A percentile compares a stretch with the other conserved stretches of the same genome.
Evolutionary conservation across 1,284 basidiomycete genomes (phyloP).

Genomic region (Singerocomus inundabilis): DNA sequence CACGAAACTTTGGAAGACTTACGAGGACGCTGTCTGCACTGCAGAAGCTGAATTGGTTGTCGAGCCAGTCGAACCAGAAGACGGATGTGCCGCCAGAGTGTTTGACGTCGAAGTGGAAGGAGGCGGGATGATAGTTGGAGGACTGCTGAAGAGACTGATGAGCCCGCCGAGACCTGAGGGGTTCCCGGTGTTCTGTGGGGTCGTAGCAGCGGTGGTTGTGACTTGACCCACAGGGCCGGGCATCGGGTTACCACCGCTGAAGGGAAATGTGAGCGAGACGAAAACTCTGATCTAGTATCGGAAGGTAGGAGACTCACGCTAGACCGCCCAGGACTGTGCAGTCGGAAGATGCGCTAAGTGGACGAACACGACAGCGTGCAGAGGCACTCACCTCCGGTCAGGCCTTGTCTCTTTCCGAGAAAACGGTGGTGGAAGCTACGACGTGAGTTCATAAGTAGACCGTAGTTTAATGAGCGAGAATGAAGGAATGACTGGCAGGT

Average conservation of each 20-base stretch:
- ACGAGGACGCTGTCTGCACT: conserved; percentile 17
- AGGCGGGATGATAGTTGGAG: conserved; percentile 12
- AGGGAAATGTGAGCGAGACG: neutral
- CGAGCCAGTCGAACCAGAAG: conserved; percentile 32
- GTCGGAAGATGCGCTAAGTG: conserved; percentile 2
- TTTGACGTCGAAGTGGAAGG: conserved; percentile 15
- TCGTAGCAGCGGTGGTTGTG: neutral
- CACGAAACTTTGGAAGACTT: conserved; percentile 4
- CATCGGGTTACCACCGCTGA: conserved; percentile 9
- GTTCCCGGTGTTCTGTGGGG: conserved; percentile 1
- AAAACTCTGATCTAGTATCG: neutral
- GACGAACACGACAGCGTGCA: neutral
- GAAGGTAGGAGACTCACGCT: conserved; percentile 17
- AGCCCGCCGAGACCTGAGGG: conserved; percentile 8
- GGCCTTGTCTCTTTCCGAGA: conserved; percentile 31
- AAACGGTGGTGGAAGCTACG: conserved; percentile 21
- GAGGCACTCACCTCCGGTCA: conserved; percentile 29
- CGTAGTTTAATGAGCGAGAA: conserved; percentile 19
- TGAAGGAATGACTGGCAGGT: conserved; percentile 21
- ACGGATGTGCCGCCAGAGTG: conserved; percentile 16
- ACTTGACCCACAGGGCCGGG: neutral
- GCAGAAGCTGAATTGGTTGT: conserved; percentile 15
- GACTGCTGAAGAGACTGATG: conserved; percentile 19
- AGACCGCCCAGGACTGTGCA: conserved; percentile 19
- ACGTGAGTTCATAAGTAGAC: conserved; percentile 22